Evolutionary conservation across 2,329 filamentous ascomycete genomes (phyloP).

Genomic region (Diaporthe ampelina): DNA sequence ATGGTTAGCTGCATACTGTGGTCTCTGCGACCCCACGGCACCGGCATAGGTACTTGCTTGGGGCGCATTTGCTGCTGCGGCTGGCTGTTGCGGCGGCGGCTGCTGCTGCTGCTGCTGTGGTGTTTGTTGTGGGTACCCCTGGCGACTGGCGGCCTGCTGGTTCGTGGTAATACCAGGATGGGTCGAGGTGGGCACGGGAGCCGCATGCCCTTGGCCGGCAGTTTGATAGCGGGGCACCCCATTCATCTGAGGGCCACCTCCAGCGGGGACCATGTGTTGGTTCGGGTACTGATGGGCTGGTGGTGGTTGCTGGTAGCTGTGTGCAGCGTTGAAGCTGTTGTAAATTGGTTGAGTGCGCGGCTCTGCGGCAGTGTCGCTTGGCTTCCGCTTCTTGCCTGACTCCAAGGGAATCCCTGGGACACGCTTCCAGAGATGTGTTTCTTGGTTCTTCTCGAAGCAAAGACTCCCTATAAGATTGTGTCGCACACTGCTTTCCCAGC

Average conservation of each 20-base stretch:
- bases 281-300: constrained; percentile 44
- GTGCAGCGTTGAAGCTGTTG: constrained; percentile 42
- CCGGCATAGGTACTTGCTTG: constrained; percentile 29
- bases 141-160: constrained; percentile 32
- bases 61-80: neutral
- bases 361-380: constrained; percentile 56
- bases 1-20: constrained; percentile 42
- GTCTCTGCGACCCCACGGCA: constrained; percentile 2
- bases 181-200: neutral
- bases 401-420: constrained; percentile 71
- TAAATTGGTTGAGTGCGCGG: constrained; percentile 47
- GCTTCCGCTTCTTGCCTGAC: constrained; percentile 72
- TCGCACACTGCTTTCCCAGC: constrained; percentile 76
- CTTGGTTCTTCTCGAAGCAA: constrained; percentile 71
- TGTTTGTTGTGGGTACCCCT: constrained; percentile 30
- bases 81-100: neutral
- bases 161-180: constrained; percentile 18
- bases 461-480: constrained; percentile 74
- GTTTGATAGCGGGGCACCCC: constrained; percentile 37
- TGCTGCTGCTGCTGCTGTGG: neutral
- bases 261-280: constrained; percentile 40
- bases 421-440: constrained; percentile 69
- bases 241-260: constrained; percentile 34
- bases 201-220: constrained; percentile 37
- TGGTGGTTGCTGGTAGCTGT: constrained; percentile 40